These are phyloP conservation scores for Zostera marina DNA, from an alignment of 116 monocot species.

Conservation along the genomic window DNA sequence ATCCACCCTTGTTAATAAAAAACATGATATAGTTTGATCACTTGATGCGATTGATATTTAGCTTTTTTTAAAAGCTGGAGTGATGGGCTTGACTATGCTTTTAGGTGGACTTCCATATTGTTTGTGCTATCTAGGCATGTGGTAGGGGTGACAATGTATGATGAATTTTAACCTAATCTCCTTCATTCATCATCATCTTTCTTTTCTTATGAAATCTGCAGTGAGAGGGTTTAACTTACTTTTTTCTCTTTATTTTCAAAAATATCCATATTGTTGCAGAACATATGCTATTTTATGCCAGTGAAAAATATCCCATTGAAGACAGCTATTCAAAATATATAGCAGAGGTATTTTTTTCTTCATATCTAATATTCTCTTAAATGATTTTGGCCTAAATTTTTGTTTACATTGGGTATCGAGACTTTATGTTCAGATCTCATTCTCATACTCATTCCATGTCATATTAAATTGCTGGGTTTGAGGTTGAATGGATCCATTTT, in stretches of 20 bases:
- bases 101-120: no score
- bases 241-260: background rate
- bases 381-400: background rate
- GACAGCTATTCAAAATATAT: conserved; percentile 79
- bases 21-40: no score
- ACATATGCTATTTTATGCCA: conserved; percentile 96
- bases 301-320: conserved; percentile 91
- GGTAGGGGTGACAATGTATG: no score
- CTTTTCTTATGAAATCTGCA: background rate
- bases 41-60: no score
- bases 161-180: no score
- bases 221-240: background rate
- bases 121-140: no score
- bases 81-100: no score
- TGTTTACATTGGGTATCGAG: background rate
- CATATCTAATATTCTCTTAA: background rate
- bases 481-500: no score
- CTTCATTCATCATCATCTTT: no score
- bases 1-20: no score
- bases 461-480: no score
- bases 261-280: conserved; percentile 27
- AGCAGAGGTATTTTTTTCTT: conserved; percentile 39
- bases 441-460: background rate
- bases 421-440: background rate
- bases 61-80: no score